These are phyloP conservation scores for Euphorbia tirucalli DNA, from an alignment of 345 rosid species.

Conservation along the genomic window DNA sequence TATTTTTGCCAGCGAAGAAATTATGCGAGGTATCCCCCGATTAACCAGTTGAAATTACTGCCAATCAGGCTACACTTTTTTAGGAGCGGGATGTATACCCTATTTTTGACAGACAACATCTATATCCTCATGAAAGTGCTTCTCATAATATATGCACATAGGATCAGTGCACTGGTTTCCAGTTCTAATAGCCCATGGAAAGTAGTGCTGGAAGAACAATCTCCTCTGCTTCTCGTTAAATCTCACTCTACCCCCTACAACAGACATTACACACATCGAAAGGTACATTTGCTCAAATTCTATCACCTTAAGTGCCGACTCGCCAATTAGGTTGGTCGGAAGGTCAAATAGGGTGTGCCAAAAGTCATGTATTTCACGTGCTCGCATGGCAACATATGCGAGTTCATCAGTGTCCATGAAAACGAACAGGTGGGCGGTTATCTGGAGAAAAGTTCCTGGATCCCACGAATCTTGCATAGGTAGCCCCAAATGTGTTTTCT, in stretches of 20 bases:
- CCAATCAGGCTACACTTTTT: slow-evolving; percentile 8
- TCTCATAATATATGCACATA: slow-evolving; percentile 63
- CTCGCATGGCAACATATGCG: slow-evolving; percentile 64
- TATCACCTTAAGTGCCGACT: slow-evolving; percentile 69
- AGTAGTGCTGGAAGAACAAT: slow-evolving; percentile 56
- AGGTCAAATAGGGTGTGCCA: slow-evolving; percentile 77
- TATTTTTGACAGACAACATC: slow-evolving; percentile 58
- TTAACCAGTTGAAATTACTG: not conserved
- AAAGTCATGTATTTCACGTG: slow-evolving; percentile 79
- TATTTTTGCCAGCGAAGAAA: not conserved
- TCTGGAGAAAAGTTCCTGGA: slow-evolving; percentile 79
- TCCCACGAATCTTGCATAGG: slow-evolving; percentile 82
- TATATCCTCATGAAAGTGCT: slow-evolving; percentile 67
- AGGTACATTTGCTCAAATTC: slow-evolving; percentile 78
- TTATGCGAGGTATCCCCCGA: not conserved
- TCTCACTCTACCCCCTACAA: slow-evolving; percentile 59
- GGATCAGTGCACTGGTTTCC: slow-evolving; percentile 59
- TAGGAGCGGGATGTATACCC: slow-evolving; percentile 62
- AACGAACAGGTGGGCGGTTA: slow-evolving; percentile 73
- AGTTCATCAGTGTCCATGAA: slow-evolving; percentile 75
- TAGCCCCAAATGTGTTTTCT: slow-evolving; percentile 70
- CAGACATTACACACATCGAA: slow-evolving; percentile 69
- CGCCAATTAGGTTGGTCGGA: slow-evolving; percentile 68
- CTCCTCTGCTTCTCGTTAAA: slow-evolving; percentile 62
- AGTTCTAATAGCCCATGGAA: slow-evolving; percentile 69